A percentile compares a stretch with the other conserved stretches of the same genome.
Evolutionary conservation across 2,329 filamentous ascomycete species (phyloP).

Genomic region (Aspergillus floridensis): DNA sequence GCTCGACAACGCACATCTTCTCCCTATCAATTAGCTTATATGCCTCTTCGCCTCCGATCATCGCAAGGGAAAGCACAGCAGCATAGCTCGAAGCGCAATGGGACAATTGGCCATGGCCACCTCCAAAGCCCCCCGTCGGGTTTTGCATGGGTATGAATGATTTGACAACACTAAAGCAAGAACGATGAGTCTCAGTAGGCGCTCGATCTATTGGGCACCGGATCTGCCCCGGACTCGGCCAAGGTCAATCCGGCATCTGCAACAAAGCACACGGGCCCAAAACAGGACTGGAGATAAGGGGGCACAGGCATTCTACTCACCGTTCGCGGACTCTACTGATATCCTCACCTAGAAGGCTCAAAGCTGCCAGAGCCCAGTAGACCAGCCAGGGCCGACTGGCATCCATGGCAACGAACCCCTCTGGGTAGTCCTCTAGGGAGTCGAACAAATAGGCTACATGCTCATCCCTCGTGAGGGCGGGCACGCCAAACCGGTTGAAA

Average conservation of each 20-base stretch:
- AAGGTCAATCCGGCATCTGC: constrained; percentile 2
- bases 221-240: background rate
- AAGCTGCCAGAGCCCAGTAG: constrained; percentile 82
- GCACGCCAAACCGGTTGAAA: constrained; percentile 71
- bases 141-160: constrained; percentile 85
- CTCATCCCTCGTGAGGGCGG: constrained; percentile 64
- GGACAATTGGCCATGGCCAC: constrained; percentile 84
- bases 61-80: constrained; percentile 70
- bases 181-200: background rate
- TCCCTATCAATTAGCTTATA: constrained; percentile 76
- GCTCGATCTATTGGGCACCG: background rate
- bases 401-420: constrained; percentile 71
- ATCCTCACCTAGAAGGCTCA: constrained; percentile 76
- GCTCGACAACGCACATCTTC: constrained; percentile 56
- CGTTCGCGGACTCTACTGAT: constrained; percentile 62
- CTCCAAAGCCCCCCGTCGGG: constrained; percentile 78
- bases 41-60: constrained; percentile 71
- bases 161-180: constrained; percentile 55
- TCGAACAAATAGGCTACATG: constrained; percentile 52
- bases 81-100: constrained; percentile 91
- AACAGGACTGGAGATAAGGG: constrained; percentile 4
- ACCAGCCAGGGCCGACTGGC: constrained; percentile 89
- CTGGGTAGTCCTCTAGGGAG: constrained; percentile 60
- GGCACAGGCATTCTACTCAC: constrained; percentile 35
- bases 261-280: background rate